Conservation (phyloP, 805 yeast species). For the Starmerella stellata region DNA sequence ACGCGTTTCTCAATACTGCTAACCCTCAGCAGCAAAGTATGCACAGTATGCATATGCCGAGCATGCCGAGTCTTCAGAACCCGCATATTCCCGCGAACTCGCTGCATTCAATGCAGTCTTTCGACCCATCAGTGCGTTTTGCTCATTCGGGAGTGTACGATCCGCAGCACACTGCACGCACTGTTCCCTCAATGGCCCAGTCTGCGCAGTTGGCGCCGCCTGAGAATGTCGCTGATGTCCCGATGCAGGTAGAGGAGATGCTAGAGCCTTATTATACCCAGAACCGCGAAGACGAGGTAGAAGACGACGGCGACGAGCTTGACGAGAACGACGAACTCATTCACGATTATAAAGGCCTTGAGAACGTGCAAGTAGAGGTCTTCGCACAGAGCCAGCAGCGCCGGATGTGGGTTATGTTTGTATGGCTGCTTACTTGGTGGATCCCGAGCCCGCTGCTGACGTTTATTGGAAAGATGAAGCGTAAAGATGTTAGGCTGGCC, state of each 20-base stretch:
- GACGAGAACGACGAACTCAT: slow-evolving; percentile 17
- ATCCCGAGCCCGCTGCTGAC: slow-evolving; percentile 25
- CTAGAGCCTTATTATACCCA: slow-evolving; percentile 3
- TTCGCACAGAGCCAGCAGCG: slow-evolving; percentile 20
- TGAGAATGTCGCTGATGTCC: slow-evolving; percentile 7
- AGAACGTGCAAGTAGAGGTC: slow-evolving; percentile 22
- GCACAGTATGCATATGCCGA: too few species aligned
- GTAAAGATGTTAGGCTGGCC: slow-evolving; percentile 27
- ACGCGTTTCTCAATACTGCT: too few species aligned
- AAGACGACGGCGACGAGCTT: slow-evolving; percentile 21
- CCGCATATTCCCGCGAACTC: too few species aligned
- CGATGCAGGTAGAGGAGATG: slow-evolving; percentile 9
- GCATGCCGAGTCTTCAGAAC: too few species aligned
- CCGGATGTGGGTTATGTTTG: slow-evolving; percentile 24
- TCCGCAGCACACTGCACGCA: too few species aligned
- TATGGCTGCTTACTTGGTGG: slow-evolving; percentile 28
- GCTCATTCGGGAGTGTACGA: too few species aligned
- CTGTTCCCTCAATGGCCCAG: too few species aligned
- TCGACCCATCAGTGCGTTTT: too few species aligned
- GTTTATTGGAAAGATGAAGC: slow-evolving; percentile 25
- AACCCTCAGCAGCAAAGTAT: too few species aligned
- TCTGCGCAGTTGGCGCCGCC: slow-evolving; percentile 8
- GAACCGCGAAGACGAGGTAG: slow-evolving; percentile 19
- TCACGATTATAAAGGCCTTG: slow-evolving; percentile 19
- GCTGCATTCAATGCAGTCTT: too few species aligned